Evolutionary conservation across 306 rosid species (phyloP).

Genomic region (Canavalia ensiformis): DNA sequence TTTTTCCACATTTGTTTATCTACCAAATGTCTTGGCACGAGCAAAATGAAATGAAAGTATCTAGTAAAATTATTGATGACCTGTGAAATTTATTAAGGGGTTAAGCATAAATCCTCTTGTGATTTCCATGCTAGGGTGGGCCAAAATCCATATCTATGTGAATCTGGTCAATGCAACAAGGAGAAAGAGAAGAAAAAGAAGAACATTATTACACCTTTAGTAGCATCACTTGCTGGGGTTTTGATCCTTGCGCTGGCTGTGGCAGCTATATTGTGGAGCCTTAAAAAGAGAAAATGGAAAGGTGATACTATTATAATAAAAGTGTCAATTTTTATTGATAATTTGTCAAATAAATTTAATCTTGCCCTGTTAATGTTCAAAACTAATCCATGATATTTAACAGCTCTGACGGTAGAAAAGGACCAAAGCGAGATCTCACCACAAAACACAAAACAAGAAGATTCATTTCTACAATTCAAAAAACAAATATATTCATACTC

Average conservation of each 20-base stretch:
- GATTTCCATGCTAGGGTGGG: constrained; percentile 47
- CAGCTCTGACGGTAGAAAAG: background rate
- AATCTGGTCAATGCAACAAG: constrained; percentile 32
- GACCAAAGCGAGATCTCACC: background rate
- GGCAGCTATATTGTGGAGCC: constrained; percentile 28
- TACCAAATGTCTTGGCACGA: background rate
- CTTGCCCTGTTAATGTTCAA: background rate
- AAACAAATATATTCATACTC: constrained; percentile 50
- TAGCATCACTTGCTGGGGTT: constrained; percentile 56
- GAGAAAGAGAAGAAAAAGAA: background rate
- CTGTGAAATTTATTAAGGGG: background rate
- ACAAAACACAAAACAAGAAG: background rate
- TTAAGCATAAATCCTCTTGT: background rate
- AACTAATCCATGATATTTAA: background rate
- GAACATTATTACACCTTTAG: constrained; percentile 41
- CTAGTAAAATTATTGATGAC: background rate
- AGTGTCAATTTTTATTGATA: background rate
- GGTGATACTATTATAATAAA: background rate
- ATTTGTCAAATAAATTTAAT: background rate
- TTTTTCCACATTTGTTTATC: background rate
- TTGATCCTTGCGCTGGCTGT: constrained; percentile 29
- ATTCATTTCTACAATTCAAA: background rate
- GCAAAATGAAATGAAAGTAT: constrained; percentile 2
- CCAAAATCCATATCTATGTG: constrained; percentile 55
- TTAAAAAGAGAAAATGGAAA: constrained; percentile 42